These are phyloP conservation scores for Sordaria brevicollis DNA, from an alignment of 495 filamentous ascomycete species.

Conservation along the genomic window DNA sequence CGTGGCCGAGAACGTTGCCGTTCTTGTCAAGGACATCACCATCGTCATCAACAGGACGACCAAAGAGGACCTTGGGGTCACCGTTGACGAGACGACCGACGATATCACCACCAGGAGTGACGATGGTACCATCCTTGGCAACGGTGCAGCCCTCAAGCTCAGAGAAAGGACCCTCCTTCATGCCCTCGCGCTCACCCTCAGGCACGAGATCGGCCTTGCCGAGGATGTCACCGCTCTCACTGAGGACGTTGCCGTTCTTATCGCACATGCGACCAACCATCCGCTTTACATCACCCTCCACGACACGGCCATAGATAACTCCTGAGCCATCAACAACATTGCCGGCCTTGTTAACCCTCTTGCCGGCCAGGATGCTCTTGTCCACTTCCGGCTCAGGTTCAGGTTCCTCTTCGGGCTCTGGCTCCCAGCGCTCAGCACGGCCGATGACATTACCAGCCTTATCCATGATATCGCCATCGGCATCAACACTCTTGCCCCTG, in stretches of 20 bases:
- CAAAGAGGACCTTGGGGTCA: constrained; percentile 59
- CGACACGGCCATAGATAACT: constrained; percentile 63
- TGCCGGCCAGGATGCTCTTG: constrained; percentile 62
- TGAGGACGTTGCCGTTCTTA: constrained; percentile 70
- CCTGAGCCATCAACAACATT: constrained; percentile 71
- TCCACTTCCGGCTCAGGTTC: constrained; percentile 45
- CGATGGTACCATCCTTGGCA: constrained; percentile 65
- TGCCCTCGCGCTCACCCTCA: constrained; percentile 53
- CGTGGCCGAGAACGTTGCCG: constrained; percentile 71
- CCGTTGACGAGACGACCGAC: constrained; percentile 67
- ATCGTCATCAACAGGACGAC: constrained; percentile 71
- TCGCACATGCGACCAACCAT: constrained; percentile 76
- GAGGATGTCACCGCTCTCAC: constrained; percentile 69
- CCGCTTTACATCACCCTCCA: constrained; percentile 58
- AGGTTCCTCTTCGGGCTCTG: constrained; percentile 46
- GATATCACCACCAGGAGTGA: constrained; percentile 49
- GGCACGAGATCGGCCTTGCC: constrained; percentile 71
- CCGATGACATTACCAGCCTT: constrained; percentile 71
- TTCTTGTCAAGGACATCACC: constrained; percentile 75
- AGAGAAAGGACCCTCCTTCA: constrained; percentile 69
- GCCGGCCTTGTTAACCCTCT: constrained; percentile 76
- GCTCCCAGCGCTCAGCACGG: constrained; percentile 67
- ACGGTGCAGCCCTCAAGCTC: constrained; percentile 65
- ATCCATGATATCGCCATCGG: constrained; percentile 78
- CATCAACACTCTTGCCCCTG: constrained; percentile 65